Base-by-base conservation (phyloP, 164 flowering plant species). In the Hamamelis virginiana region DNA sequence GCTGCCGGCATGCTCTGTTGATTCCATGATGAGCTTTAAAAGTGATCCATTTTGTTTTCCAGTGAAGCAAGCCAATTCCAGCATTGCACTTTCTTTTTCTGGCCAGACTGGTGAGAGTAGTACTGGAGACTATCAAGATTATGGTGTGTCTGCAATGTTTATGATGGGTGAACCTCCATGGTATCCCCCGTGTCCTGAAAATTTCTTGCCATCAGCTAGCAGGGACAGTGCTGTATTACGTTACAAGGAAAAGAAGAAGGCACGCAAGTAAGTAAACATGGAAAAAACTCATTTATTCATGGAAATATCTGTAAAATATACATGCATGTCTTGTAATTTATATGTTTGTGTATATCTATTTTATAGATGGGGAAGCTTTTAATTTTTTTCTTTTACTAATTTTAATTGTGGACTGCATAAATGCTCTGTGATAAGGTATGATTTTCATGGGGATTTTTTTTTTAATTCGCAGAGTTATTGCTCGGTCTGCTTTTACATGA, bases 211-310 rank as follows among this genome's bases (percentile, higher is more conserved):
- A 68, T 73, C 91, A 21, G 78, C 80, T 63, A 84, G 68, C 77
- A 79, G 95, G 68, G 86, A 72, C 72, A 74, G 81, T 77, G 97
- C 97, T 70, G 95, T 88, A 28, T 66, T 84, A 87, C 91, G 95
- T 27, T 92, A 92, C 76, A 88, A 81, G 83, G 97, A 89, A 75
- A 92, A 92, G 83, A 92, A 86, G 84, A 90, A 92, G 81, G 52
- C 81, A 14, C 87, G 95, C 61, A 82, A 80, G 97, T 92, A 78
- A 80, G 92, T 81, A 15, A 41, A 1, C 56, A 44, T 23, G 4
- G 51, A 16, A 19, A 25, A 19, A 13, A 21, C 8, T 25, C 13
- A 4, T 22, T 55, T n/a, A 19, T 21, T 55, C 13, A 8, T 21
- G 23, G 59, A 55, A 23, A 55, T n/a, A n/a, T n/a, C n/a, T n/a